Base-by-base conservation (phyloP, 139 green algal genomes). In the Chlorella sorokiniana region DNA sequence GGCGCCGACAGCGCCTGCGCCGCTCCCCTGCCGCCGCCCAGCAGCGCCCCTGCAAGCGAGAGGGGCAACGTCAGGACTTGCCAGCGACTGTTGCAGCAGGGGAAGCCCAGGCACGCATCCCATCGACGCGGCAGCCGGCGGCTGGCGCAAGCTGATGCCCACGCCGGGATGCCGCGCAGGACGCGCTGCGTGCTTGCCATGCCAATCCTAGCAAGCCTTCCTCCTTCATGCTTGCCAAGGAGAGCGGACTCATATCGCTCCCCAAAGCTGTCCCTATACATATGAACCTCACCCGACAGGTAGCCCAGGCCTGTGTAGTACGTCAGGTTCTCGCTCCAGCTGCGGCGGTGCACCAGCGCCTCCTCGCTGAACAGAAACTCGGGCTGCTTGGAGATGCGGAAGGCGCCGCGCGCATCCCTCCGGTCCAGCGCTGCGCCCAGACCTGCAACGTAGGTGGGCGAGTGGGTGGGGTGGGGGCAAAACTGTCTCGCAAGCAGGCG, bases 361-460 rank as follows among this genome's bases (percentile, higher is more conserved):
- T 98, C 94, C 75, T 97, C 94, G 61, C 88, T 89, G 61, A 98
- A 98, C 31, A 98, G 85, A 64, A 97, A 97, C 86, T 97, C 94
- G 9, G 94, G 92, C 54, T 91, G 89, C 42, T 91, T 78, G 3
- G 93, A 91, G 33, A 96, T 68, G 42, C 87, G 79, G 69, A 95
- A 96, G 0, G 76, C 71, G 59, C 62, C 42, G 33, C 38, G 56
- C 41, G 48, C 35, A 10, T 83, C 84, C 3, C 85, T 42, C 11
- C 85, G 71, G 41, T 84, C 74, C 20, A 89, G n/a, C 56, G 85
- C 85, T 3, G 84, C 79, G 52, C 85, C 69, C 35, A 89, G 83
- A 3, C 80, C 82, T 86, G 83, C 51, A 72, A 3, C 4, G 31
- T 22, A 75, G 56, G 35, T 8, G n/a, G 22, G 23, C 14, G 33